Evolutionary conservation across 805 yeast genomes (phyloP), one percentile per base, ranked within the genome.

Genomic region (Kuraishia cidri): DNA sequence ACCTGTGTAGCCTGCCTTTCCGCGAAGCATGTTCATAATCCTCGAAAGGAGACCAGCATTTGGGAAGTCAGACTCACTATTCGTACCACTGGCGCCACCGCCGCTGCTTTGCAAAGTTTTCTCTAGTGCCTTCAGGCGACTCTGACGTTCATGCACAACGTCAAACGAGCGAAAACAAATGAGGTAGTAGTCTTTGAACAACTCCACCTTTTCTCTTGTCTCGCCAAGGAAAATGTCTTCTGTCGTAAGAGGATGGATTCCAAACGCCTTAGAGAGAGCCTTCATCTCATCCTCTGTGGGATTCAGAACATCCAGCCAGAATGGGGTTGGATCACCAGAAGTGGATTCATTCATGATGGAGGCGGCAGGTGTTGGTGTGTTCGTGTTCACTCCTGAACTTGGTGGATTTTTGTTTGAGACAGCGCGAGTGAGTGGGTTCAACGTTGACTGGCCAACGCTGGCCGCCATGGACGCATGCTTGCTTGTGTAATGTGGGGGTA

Each of bases 211-310:
- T 54, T 90, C 98, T 42, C 97, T 73, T 1, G 95, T 82, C 51
- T 90, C 98, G 2, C 95, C 95, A 20, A 88, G 58, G 38, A 83
- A 81, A 30, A 90, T 88, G 58, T 90, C 98, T 52, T 90, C 98
- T 0, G 97, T 84, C 1, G 98, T 90, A 45, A 90, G 69, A 0
- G 98, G 98, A 56, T 90, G 98, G 36, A 90, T 85, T 1, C 94
- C 95, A 59, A 90, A 90, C 0, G 97, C 77, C 47, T 86, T 86
- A 18, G 94, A 75, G 10, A 90, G 46, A 0, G 81, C 92, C 47
- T 90, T 87, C 94, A 92, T 85, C 54, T 90, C 98, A 44, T 87
- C 97, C 48, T 92, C 97, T 0, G 95, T 83, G 8, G 98, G 98
- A 47, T 85, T 81, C 36, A 84, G 60, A 9, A 90, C 82, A 54